Evolutionary conservation across 345 rosid species (phyloP).

Genomic region (Syzygium jambos): DNA sequence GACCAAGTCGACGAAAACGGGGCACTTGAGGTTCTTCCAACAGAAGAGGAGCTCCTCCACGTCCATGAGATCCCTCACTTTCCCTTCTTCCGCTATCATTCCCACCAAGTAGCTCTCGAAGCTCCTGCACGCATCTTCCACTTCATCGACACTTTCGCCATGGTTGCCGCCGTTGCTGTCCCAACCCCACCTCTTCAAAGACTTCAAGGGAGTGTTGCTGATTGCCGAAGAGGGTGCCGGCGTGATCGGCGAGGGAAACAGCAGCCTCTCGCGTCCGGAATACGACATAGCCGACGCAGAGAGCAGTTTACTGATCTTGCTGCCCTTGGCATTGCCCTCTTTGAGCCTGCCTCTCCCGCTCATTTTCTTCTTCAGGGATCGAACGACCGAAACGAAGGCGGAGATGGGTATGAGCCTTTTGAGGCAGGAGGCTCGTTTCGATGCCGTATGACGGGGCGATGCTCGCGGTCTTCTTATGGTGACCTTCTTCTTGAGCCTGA

Average conservation of each 20-base stretch:
- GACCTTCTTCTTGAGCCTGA: not conserved
- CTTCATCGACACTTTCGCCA: constrained; percentile 17
- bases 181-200: not conserved
- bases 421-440: not conserved
- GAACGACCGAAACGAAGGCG: not conserved
- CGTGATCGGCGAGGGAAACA: not conserved
- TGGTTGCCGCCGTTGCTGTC: not conserved
- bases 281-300: not conserved
- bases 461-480: not conserved
- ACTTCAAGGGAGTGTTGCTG: not conserved
- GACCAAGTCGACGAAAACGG: constrained; percentile 65
- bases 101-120: constrained; percentile 84
- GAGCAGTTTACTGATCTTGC: not conserved
- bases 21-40: constrained; percentile 77
- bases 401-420: not conserved
- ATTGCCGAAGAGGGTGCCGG: not conserved
- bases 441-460: not conserved
- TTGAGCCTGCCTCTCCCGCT: not conserved
- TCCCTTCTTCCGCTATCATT: constrained; percentile 76
- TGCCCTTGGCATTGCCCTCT: not conserved
- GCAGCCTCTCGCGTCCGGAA: not conserved
- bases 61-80: constrained; percentile 57
- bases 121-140: constrained; percentile 75
- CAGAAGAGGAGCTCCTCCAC: constrained; percentile 82
- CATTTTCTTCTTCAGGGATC: not conserved